These are phyloP conservation scores for Sphenostylis stenocarpa DNA, from an alignment of 306 rosid species.

Conservation along the genomic window DNA sequence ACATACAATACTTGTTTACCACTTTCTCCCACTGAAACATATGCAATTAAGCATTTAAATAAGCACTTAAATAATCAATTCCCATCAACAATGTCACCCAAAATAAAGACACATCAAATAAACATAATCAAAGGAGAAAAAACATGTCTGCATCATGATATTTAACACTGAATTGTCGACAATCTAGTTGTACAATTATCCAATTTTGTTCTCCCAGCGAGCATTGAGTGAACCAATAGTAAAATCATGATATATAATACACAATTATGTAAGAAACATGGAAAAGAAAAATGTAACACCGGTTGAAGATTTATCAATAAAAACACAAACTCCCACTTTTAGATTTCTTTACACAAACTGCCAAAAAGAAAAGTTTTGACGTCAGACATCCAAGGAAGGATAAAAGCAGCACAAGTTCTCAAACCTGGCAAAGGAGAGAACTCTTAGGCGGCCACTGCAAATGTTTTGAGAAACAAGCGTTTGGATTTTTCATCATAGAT, in stretches of 20 bases:
- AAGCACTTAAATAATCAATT: conserved; percentile 34
- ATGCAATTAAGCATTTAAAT: conserved; percentile 21
- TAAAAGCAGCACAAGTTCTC: conserved; percentile 40
- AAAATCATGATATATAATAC: neutral
- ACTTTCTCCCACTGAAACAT: conserved; percentile 38
- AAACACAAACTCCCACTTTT: neutral
- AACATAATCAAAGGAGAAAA: neutral
- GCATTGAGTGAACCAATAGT: neutral
- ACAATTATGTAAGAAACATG: neutral
- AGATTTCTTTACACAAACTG: neutral
- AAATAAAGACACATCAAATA: neutral
- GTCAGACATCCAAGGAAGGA: conserved; percentile 59
- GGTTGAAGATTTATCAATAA: too few relatives aligned
- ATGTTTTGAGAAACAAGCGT: conserved; percentile 56
- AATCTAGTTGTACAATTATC: neutral
- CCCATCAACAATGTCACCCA: conserved; percentile 17
- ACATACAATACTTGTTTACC: conserved; percentile 32
- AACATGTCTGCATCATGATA: neutral
- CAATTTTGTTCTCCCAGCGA: neutral
- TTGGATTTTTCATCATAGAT: conserved; percentile 44
- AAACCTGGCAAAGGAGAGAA: conserved; percentile 48
- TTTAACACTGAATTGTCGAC: neutral
- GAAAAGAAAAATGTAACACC: neutral
- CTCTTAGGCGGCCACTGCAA: conserved; percentile 54
- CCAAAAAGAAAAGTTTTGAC: too few relatives aligned